phyloP scores from a whole-genome alignment of 192 early-diverging fungal species.

The Coemansia sp. region DNA sequence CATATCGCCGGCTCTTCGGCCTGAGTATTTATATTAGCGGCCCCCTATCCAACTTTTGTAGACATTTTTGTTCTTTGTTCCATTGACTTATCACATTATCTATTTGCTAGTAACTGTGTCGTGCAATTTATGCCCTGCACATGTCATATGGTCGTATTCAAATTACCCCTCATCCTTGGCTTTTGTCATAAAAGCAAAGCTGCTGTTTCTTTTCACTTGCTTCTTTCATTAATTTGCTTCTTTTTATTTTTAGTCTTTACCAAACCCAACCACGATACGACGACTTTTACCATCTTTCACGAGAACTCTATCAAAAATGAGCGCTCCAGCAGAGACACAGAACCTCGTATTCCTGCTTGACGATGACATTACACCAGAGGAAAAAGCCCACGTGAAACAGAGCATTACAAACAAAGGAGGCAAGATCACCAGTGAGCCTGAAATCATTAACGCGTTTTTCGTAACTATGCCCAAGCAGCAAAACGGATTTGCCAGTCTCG shows the following conservation, averaged over 20 bases:
- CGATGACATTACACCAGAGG: not conserved
- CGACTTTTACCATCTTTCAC: not conserved
- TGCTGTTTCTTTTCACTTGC: not conserved
- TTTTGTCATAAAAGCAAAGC: not conserved
- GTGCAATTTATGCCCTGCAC: not conserved
- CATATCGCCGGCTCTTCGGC: constrained; percentile 37
- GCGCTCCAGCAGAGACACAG: not conserved
- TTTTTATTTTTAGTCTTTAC: not conserved
- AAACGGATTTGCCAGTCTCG: not conserved
- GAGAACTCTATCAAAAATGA: constrained; percentile 3
- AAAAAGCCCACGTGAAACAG: not conserved
- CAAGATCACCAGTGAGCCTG: not conserved
- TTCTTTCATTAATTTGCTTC: not conserved
- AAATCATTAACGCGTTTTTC: constrained; percentile 11
- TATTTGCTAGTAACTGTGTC: not conserved
- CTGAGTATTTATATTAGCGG: constrained; percentile 5
- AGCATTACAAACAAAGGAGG: constrained; percentile 7
- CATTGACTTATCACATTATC: not conserved
- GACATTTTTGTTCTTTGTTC: constrained; percentile 1
- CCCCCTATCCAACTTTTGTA: not conserved
- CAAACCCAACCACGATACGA: not conserved
- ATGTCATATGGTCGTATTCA: not conserved
- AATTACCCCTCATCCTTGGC: not conserved
- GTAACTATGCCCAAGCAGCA: constrained; percentile 16
- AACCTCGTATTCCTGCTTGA: constrained; percentile 1